These are phyloP conservation scores for Funneliformis mosseae DNA, from an alignment of 192 early-diverging fungal species.

Conservation along the genomic window DNA sequence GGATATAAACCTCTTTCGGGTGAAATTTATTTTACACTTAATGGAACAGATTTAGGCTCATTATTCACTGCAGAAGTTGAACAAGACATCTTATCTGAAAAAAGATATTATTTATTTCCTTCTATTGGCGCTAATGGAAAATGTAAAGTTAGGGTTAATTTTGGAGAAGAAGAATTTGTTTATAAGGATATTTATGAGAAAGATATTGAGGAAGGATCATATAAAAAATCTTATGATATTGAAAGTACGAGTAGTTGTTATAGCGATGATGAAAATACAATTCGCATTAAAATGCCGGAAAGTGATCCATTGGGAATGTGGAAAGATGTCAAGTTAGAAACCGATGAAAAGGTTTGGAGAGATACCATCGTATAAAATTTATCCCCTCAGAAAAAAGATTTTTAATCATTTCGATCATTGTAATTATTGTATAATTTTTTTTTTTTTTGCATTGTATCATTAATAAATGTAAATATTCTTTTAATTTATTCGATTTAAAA, in stretches of 20 bases:
- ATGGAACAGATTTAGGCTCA: neutral
- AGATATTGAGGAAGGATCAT: no score
- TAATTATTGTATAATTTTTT: no score
- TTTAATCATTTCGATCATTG: no score
- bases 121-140: conserved; percentile 2
- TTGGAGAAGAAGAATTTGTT: neutral
- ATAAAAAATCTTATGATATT: neutral
- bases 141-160: conserved; percentile 16
- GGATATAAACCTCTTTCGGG: conserved; percentile 3
- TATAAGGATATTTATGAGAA: neutral
- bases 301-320: neutral
- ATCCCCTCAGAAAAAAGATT: no score
- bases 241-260: neutral
- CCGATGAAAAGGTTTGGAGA: neutral
- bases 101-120: neutral
- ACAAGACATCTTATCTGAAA: neutral
- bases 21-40: neutral
- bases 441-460: no score
- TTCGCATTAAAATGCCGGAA: neutral
- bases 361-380: neutral
- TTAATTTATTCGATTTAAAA: no score
- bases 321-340: neutral
- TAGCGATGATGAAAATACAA: neutral
- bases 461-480: no score
- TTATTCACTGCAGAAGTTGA: neutral